Conservation (phyloP, 257 asterid species). For the Ilex asprella region DNA sequence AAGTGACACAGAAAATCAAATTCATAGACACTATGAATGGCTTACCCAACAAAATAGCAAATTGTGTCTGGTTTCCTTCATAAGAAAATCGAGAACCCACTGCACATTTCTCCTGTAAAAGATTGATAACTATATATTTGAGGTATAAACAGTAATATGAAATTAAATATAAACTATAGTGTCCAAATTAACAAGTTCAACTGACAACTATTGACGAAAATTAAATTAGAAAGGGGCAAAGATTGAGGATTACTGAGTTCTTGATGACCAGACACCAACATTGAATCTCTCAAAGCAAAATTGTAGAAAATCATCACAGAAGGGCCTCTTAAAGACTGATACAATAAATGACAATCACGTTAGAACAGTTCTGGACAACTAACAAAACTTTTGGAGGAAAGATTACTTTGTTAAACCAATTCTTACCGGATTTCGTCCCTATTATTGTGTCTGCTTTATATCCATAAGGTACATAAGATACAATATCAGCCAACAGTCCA, state of each 20-base stretch:
- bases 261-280: slow-evolving; percentile 86
- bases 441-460: slow-evolving; percentile 44
- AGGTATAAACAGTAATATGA: neutral
- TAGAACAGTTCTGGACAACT: slow-evolving; percentile 15
- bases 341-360: slow-evolving; percentile 20
- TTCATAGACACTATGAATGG: slow-evolving; percentile 1
- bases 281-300: slow-evolving; percentile 73
- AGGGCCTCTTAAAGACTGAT: slow-evolving; percentile 85
- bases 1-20: neutral
- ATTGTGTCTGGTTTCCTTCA: slow-evolving; percentile 50
- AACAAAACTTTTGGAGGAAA: neutral
- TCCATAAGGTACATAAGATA: slow-evolving; percentile 40
- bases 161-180: too few relatives aligned
- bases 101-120: slow-evolving; percentile 67
- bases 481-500: slow-evolving; percentile 70
- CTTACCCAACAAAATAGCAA: slow-evolving; percentile 79
- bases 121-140: slow-evolving; percentile 14
- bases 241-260: slow-evolving; percentile 53
- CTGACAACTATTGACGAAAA: too few relatives aligned
- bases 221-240: slow-evolving; percentile 14
- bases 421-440: slow-evolving; percentile 57
- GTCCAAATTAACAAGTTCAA: too few relatives aligned
- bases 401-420: neutral
- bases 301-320: slow-evolving; percentile 68
- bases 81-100: slow-evolving; percentile 55